phyloP scores from a whole-genome alignment of 2,329 filamentous ascomycete genomes.

The Diplodia corticola region DNA sequence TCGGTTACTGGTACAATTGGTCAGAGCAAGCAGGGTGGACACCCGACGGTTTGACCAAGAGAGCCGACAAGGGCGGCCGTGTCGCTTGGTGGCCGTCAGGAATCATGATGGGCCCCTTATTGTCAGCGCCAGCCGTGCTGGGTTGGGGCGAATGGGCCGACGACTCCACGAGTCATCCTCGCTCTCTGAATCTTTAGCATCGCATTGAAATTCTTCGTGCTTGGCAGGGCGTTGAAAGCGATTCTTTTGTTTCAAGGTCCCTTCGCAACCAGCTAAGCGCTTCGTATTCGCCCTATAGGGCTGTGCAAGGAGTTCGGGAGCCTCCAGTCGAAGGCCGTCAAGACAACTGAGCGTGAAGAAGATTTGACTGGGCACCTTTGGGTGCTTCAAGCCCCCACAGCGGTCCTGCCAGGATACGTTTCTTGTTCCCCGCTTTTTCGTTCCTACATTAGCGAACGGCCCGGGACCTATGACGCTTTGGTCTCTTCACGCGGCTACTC shows the following conservation, averaged over 20 bases:
- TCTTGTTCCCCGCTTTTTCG: constrained; percentile 8
- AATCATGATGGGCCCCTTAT: background rate
- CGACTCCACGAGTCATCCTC: background rate
- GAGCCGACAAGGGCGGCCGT: background rate
- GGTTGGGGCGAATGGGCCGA: background rate
- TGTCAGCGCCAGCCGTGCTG: background rate
- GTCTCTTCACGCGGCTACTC: background rate
- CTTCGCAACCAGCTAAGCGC: background rate
- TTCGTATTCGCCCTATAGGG: constrained; percentile 4
- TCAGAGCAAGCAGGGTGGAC: background rate
- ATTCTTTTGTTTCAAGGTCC: background rate
- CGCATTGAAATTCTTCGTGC: background rate
- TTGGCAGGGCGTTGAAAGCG: background rate
- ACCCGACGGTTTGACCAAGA: background rate
- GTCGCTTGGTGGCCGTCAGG: background rate
- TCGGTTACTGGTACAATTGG: background rate
- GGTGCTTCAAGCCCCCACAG: constrained; percentile 6
- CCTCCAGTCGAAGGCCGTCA: background rate
- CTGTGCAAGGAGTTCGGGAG: background rate
- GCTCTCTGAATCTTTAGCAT: background rate
- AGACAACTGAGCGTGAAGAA: background rate
- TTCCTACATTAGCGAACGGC: constrained; percentile 5
- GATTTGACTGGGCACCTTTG: background rate
- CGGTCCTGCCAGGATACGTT: background rate
- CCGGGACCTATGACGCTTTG: background rate